phyloP scores from a whole-genome alignment of 441 rosid species.

The Populus hybrid region DNA sequence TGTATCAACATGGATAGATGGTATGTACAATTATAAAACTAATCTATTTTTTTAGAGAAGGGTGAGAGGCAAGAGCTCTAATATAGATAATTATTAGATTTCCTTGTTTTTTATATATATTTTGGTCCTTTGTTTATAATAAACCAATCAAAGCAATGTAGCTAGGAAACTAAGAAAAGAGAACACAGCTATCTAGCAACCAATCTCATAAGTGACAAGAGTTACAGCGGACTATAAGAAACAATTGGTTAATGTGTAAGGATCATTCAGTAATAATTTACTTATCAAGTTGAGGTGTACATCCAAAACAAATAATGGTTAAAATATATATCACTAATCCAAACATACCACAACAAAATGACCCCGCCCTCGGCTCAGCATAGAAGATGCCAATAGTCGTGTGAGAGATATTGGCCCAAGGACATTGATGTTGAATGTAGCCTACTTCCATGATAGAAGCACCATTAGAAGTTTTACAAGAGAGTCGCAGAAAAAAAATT shows the following conservation, averaged over 20 bases:
- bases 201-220: no score
- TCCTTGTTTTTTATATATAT: no score
- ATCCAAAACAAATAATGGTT: background rate
- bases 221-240: no score
- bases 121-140: no score
- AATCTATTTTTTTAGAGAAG: no score
- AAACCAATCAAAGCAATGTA: no score
- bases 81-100: no score
- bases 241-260: no score
- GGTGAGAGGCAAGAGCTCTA: no score
- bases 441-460: slow-evolving; percentile 40
- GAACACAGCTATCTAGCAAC: background rate
- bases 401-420: slow-evolving; percentile 84
- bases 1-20: no score
- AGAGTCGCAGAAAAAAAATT: slow-evolving; percentile 4
- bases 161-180: background rate
- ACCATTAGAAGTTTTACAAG: slow-evolving; percentile 6
- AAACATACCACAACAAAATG: slow-evolving; percentile 93
- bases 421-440: slow-evolving; percentile 75
- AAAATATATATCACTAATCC: slow-evolving; percentile 6
- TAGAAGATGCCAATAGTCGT: slow-evolving; percentile 65
- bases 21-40: no score
- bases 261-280: background rate
- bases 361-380: slow-evolving; percentile 78
- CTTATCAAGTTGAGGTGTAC: background rate